These are phyloP conservation scores for Inga oerstediana DNA, from an alignment of 306 rosid species.

Conservation along the genomic window DNA sequence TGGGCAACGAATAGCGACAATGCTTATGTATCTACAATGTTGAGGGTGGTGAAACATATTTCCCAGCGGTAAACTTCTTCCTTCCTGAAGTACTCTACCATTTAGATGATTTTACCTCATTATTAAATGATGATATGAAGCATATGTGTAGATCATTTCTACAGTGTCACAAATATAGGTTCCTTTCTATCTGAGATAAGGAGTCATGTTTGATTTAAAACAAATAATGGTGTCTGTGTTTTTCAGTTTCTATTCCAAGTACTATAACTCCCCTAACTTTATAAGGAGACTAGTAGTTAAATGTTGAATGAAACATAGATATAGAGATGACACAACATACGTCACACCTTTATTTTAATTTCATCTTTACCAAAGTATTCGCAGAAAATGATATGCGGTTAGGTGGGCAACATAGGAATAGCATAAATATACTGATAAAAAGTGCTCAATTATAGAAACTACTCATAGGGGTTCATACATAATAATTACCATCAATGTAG, in stretches of 20 bases:
- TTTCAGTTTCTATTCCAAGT: background rate
- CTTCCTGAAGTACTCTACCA: constrained; percentile 32
- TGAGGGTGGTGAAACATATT: constrained; percentile 96
- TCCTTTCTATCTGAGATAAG: background rate
- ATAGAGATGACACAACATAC: background rate
- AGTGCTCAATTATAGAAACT: no score
- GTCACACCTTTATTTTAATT: no score
- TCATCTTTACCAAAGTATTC: no score
- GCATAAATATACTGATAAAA: no score
- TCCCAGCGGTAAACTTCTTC: constrained; percentile 64
- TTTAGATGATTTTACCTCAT: background rate
- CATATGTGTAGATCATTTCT: background rate
- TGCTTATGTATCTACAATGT: constrained; percentile 86
- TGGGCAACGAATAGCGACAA: constrained; percentile 92
- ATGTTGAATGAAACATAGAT: background rate
- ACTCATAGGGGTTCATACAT: no score
- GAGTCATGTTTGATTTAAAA: background rate
- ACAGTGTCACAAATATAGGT: background rate
- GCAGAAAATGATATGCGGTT: no score
- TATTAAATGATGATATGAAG: background rate
- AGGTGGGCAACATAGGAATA: no score
- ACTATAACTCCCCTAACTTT: background rate
- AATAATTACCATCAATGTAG: no score
- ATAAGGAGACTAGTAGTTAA: background rate
- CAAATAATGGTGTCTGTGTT: background rate